Percentiles rank a stretch among this genome's conserved stretches.
These are phyloP conservation scores for Penicillium antarcticum DNA, from an alignment of 495 filamentous ascomycete genomes.

Conservation along the genomic window DNA sequence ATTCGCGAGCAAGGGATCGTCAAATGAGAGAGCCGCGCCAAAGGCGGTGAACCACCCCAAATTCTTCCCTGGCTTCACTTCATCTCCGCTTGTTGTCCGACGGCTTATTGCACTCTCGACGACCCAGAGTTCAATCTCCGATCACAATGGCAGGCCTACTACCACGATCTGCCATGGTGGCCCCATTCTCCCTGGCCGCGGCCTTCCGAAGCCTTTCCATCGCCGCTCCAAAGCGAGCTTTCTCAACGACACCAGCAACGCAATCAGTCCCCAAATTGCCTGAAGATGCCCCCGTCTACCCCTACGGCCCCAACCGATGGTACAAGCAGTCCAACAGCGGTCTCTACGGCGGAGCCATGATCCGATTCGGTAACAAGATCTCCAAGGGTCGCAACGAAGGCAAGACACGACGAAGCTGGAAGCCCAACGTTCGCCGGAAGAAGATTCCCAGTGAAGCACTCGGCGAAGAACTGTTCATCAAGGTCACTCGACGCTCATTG, in stretches of 20 bases:
- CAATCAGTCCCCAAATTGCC: constrained; percentile 36
- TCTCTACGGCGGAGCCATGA: constrained; percentile 72
- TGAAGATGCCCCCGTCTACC: constrained; percentile 67
- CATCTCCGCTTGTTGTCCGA: not conserved
- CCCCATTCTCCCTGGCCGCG: constrained; percentile 36
- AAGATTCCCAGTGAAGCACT: constrained; percentile 69
- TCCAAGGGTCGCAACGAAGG: constrained; percentile 65
- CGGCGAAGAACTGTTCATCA: constrained; percentile 61
- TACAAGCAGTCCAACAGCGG: constrained; percentile 89
- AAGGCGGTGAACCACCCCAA: constrained; percentile 44
- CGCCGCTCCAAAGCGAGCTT: constrained; percentile 37
- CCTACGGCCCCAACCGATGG: constrained; percentile 69
- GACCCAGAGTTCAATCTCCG: constrained; percentile 1
- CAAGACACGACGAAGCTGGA: constrained; percentile 84
- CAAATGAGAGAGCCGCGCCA: constrained; percentile 27
- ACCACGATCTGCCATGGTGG: constrained; percentile 28
- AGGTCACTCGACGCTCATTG: constrained; percentile 72
- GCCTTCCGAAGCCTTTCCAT: constrained; percentile 43
- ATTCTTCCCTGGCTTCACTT: constrained; percentile 27
- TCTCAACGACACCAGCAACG: constrained; percentile 37
- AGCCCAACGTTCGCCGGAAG: constrained; percentile 81
- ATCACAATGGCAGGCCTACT: constrained; percentile 33
- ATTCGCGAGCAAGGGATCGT: constrained; percentile 37
- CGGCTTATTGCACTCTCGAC: not conserved
- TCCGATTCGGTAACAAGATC: constrained; percentile 91